Evolutionary conservation across 768 basidiomycete genomes (phyloP), one percentile per base, ranked within the genome.

Genomic region (Psilocybe cyanescens): DNA sequence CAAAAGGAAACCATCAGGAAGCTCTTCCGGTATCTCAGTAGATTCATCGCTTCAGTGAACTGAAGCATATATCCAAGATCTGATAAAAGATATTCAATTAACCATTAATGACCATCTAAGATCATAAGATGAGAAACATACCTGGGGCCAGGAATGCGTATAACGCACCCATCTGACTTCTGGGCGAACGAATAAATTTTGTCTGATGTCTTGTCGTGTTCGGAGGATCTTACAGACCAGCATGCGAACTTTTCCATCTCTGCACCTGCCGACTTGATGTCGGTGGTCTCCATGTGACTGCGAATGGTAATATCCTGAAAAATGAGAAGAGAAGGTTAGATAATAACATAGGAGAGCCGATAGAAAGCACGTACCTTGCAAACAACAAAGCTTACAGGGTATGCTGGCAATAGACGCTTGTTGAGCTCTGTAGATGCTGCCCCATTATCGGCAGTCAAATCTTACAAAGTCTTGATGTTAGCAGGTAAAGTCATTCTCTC

Each of bases 81-180:
- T 61, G 24, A 24, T 65, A 39, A 17, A n/a, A 39, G 16, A 6
- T 35, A 3, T 4, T 30, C 51, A 14, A 29, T 37, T 30, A 54
- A 33, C 8, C 33, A 7, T 30, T 8, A 39, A 41, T n/a, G 8
- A 30, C 30, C 0, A 11, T 17, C 12, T 8, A 49, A 7, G 24
- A 24, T 24, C 24, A 24, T 24, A 53, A 49, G 3, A 47, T 8
- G 24, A 16, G 35, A 47, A 31, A 41, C 35, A 33, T 41, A 65
- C 65, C 60, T 65, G 65, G 5, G 65, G 65, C 65, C 65, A 47
- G 65, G 58, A 59, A 65, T 65, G 16, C 61, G 57, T 33, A 65
- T 63, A 30, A 63, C 46, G 24, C 28, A 59, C 11, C 65, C 65
- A 53, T 65, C 65, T 8, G 60, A 41, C 30, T 37, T 19, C 19